Percentiles rank a stretch among this genome's conserved stretches.
Evolutionary conservation across 352 stramenopile species (phyloP).

Genomic region (Plasmopara viticola): DNA sequence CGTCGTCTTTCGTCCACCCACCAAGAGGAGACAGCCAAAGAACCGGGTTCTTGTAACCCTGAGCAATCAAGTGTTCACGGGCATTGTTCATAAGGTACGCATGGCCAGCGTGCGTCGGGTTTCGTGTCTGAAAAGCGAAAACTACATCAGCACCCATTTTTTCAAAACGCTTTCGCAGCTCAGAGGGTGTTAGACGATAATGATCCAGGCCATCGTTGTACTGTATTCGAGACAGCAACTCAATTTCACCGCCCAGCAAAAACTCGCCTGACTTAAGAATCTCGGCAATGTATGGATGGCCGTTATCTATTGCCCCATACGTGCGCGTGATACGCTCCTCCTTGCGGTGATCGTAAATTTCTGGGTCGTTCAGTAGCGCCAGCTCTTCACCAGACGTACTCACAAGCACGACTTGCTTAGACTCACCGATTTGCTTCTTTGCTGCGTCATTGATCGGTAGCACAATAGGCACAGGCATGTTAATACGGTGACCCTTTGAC

Average conservation of each 20-base stretch:
- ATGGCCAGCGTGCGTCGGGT: conserved; percentile 96
- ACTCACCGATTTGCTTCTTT: conserved; percentile 84
- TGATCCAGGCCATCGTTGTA: conserved; percentile 97
- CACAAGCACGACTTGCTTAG: conserved; percentile 87
- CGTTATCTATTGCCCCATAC: conserved; percentile 94
- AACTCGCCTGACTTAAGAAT: conserved; percentile 94
- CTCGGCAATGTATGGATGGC: conserved; percentile 95
- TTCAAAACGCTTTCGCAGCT: conserved; percentile 92
- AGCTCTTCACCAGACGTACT: conserved; percentile 92
- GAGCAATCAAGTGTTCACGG: conserved; percentile 88
- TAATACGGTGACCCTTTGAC: conserved; percentile 85
- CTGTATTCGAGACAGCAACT: conserved; percentile 91
- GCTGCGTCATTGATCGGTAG: conserved; percentile 91
- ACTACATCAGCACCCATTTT: conserved; percentile 94
- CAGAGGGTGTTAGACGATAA: conserved; percentile 92
- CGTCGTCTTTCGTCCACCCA: conserved; percentile 97
- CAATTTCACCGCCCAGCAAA: conserved; percentile 94
- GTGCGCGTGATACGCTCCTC: conserved; percentile 97
- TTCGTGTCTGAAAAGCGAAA: conserved; percentile 97
- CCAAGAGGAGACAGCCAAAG: conserved; percentile 96
- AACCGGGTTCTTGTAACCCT: conserved; percentile 95
- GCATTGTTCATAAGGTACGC: conserved; percentile 97
- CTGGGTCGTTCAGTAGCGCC: conserved; percentile 89
- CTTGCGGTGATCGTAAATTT: conserved; percentile 96
- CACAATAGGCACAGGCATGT: conserved; percentile 97